Percentiles rank a stretch among this genome's conserved stretches.
Evolutionary conservation across 2,329 filamentous ascomycete species (phyloP).

Genomic region (Pyricularia sp.): DNA sequence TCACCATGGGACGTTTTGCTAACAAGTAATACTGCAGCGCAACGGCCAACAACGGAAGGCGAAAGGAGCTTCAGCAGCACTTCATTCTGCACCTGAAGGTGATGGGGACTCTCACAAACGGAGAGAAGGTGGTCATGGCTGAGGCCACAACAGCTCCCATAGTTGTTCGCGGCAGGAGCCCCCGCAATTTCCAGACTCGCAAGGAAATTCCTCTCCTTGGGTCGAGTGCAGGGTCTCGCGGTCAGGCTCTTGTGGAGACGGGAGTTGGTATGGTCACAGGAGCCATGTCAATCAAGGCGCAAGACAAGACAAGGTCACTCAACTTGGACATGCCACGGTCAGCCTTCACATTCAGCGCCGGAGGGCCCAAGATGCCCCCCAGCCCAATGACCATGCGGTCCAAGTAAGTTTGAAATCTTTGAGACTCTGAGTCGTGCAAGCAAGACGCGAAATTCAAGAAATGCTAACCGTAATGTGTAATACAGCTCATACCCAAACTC

Average conservation of each 20-base stretch:
- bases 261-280: slow-evolving; percentile 52
- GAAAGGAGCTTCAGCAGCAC: slow-evolving; percentile 93
- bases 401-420: slow-evolving; percentile 35
- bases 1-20: slow-evolving; percentile 7
- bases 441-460: background rate
- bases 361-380: slow-evolving; percentile 39
- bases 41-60: slow-evolving; percentile 88
- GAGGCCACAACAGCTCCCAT: slow-evolving; percentile 85
- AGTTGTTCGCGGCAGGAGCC: slow-evolving; percentile 86
- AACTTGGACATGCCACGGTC: slow-evolving; percentile 47
- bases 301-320: slow-evolving; percentile 42
- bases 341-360: slow-evolving; percentile 46
- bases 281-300: slow-evolving; percentile 42
- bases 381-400: slow-evolving; percentile 47
- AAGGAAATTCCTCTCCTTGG: slow-evolving; percentile 86
- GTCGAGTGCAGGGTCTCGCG: slow-evolving; percentile 64
- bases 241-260: slow-evolving; percentile 62
- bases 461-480: background rate
- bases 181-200: slow-evolving; percentile 86
- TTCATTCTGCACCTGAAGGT: slow-evolving; percentile 87
- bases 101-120: slow-evolving; percentile 72
- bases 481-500: slow-evolving; percentile 45
- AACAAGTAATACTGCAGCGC: slow-evolving; percentile 44
- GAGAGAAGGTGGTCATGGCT: slow-evolving; percentile 70
- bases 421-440: background rate